A percentile compares a stretch with the other conserved stretches of the same genome.
Evolutionary conservation across 169 alveolate genomes (phyloP).

Genomic region (Eimeria tenella): DNA sequence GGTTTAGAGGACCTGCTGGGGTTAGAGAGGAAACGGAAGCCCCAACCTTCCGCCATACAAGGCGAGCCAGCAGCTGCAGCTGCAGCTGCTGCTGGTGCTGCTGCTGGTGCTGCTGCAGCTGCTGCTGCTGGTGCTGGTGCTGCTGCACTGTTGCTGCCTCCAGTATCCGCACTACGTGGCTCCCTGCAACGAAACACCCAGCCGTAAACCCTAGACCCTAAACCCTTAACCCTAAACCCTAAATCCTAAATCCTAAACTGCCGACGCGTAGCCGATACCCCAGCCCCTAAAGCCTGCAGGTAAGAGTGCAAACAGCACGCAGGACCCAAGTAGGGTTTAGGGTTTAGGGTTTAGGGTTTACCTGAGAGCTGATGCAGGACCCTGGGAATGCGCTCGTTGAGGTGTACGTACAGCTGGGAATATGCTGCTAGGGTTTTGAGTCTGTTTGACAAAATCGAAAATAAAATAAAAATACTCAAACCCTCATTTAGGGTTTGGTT

Average conservation of each 20-base stretch:
- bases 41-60: slow-evolving; percentile 16
- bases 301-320: too few species aligned
- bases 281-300: too few species aligned
- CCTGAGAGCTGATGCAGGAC: slow-evolving; percentile 37
- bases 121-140: slow-evolving; percentile 44
- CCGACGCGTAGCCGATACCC: too few species aligned
- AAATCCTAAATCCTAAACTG: background rate
- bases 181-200: background rate
- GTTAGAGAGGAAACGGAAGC: background rate
- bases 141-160: slow-evolving; percentile 13
- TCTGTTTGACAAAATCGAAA: background rate
- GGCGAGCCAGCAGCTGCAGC: slow-evolving; percentile 53
- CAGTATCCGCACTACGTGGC: slow-evolving; percentile 13
- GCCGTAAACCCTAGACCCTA: background rate
- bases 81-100: slow-evolving; percentile 38
- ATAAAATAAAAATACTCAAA: background rate
- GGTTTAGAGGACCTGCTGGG: slow-evolving; percentile 29
- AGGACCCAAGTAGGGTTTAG: background rate
- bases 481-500: background rate
- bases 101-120: slow-evolving; percentile 11
- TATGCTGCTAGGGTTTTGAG: background rate
- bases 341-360: background rate
- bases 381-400: background rate
- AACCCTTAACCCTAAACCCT: slow-evolving; percentile 17
- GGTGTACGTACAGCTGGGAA: slow-evolving; percentile 19